Percentiles rank a stretch among this genome's conserved stretches.
phyloP scores from a whole-genome alignment of 257 asterid species.

The Solanum dulcamara region DNA sequence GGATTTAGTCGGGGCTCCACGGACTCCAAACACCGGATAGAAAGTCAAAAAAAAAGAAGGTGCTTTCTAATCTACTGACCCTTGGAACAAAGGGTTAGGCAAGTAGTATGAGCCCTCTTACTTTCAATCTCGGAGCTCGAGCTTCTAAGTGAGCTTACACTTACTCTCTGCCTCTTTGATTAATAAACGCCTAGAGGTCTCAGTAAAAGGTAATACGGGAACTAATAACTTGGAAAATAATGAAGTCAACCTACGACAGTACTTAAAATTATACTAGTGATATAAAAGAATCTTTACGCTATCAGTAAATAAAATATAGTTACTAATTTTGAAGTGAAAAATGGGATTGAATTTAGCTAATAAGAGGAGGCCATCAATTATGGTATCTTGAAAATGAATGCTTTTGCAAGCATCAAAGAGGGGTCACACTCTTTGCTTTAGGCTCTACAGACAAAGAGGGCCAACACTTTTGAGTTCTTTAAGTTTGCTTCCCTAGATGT shows the following conservation, averaged over 20 bases:
- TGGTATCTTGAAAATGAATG: conserved; percentile 14
- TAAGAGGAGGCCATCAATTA: not conserved
- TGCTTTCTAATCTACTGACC: not conserved
- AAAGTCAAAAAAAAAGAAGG: too few relatives aligned
- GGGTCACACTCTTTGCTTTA: conserved; percentile 10
- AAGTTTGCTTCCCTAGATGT: conserved; percentile 22
- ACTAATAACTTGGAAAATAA: not conserved
- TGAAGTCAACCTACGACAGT: not conserved
- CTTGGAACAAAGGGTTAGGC: not conserved
- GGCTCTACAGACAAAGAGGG: conserved; percentile 39
- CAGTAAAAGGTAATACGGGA: not conserved
- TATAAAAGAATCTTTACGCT: not conserved
- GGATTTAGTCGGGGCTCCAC: too few relatives aligned
- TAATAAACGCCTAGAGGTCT: not conserved
- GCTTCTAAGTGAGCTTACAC: not conserved
- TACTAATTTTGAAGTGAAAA: not conserved
- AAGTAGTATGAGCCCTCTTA: not conserved
- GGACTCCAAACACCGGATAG: too few relatives aligned
- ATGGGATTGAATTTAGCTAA: not conserved
- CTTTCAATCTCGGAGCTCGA: not conserved
- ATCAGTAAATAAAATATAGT: not conserved
- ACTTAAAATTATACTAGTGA: not conserved
- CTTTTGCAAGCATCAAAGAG: conserved; percentile 16
- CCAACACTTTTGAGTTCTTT: conserved; percentile 26
- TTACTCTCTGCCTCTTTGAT: not conserved